Conservation (phyloP, 305 asterid genomes). For the Fraxinus albicans region DNA sequence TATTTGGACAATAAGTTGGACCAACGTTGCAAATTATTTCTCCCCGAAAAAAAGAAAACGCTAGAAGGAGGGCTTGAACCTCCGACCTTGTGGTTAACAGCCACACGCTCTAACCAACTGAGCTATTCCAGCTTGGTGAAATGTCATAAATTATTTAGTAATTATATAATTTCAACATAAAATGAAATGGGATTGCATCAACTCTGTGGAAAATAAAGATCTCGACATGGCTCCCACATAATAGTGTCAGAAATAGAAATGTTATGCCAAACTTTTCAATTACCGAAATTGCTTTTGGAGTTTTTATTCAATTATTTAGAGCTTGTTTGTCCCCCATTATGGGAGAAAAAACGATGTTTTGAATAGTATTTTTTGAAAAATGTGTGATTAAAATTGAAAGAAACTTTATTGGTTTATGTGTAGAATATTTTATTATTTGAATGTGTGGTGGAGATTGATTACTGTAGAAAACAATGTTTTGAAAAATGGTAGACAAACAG, state of each 20-base stretch:
- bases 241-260: background rate
- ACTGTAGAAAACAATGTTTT: too few species aligned
- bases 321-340: too few species aligned
- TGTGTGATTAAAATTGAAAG: too few species aligned
- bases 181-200: background rate
- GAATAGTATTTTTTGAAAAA: too few species aligned
- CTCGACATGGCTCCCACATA: background rate
- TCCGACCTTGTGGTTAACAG: conserved; percentile 94
- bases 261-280: background rate
- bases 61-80: conserved; percentile 35
- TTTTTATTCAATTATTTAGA: background rate
- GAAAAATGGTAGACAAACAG: too few species aligned
- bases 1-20: background rate
- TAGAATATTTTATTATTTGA: too few species aligned
- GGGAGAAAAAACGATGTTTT: too few species aligned
- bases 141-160: too few species aligned
- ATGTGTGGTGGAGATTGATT: too few species aligned
- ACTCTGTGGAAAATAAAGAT: too few species aligned
- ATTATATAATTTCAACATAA: too few species aligned
- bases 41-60: background rate
- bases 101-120: conserved; percentile 95
- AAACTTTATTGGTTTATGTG: too few species aligned
- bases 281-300: background rate
- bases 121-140: conserved; percentile 61
- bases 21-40: background rate